Evolutionary conservation across 2,329 filamentous ascomycete species (phyloP).

Genomic region (Pseudogymnoascus sp.): DNA sequence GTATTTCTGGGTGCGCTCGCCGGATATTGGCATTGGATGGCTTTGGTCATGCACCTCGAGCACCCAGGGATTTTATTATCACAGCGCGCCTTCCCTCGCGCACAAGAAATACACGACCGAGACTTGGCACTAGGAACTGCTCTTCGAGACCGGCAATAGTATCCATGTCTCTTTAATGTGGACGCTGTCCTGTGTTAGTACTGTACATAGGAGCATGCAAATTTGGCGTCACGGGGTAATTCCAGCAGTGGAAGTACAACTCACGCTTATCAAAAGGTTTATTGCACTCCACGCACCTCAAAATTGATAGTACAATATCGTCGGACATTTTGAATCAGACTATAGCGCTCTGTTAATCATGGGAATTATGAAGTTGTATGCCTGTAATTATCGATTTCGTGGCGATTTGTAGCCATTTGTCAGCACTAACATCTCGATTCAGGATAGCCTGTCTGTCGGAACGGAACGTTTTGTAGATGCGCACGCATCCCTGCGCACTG

Average conservation of each 20-base stretch:
- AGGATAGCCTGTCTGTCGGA: slow-evolving; percentile 13
- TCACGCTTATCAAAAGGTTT: slow-evolving; percentile 36
- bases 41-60: slow-evolving; percentile 32
- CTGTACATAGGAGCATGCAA: slow-evolving; percentile 15
- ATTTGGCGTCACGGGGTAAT: slow-evolving; percentile 10
- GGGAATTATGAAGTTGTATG: slow-evolving; percentile 13
- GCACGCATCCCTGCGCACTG: slow-evolving; percentile 10
- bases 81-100: slow-evolving; percentile 31
- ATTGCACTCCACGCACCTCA: slow-evolving; percentile 33
- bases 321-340: slow-evolving; percentile 22
- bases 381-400: slow-evolving; percentile 11
- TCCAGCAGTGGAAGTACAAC: slow-evolving; percentile 15
- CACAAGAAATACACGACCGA: slow-evolving; percentile 33
- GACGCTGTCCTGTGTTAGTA: slow-evolving; percentile 25
- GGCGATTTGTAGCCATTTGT: slow-evolving; percentile 22
- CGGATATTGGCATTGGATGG: slow-evolving; percentile 32
- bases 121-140: slow-evolving; percentile 19
- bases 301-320: slow-evolving; percentile 22
- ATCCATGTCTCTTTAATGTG: slow-evolving; percentile 37
- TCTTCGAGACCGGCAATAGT: slow-evolving; percentile 36
- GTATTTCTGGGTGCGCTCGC: slow-evolving; percentile 14
- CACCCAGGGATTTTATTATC: slow-evolving; percentile 32
- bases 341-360: slow-evolving; percentile 10
- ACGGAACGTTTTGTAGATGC: slow-evolving; percentile 25
- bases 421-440: slow-evolving; percentile 13